phyloP scores from a whole-genome alignment of 768 basidiomycete species.

The Sporobolomyces pararoseus region DNA sequence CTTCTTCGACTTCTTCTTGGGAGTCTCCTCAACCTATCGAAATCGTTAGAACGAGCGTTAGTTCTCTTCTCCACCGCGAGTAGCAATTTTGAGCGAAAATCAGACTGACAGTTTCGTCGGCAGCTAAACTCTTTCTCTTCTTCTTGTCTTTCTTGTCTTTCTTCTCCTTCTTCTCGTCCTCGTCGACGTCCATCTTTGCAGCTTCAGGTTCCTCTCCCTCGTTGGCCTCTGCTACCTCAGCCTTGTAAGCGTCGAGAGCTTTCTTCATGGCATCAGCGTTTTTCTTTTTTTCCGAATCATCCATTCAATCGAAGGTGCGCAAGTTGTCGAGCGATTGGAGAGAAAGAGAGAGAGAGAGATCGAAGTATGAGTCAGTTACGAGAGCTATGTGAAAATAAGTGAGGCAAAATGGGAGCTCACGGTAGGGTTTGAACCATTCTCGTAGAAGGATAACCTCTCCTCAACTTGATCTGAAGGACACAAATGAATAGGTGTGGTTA shows the following conservation, averaged over 20 bases:
- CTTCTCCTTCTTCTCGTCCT: slow-evolving; percentile 33
- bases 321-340: not conserved
- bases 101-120: slow-evolving; percentile 15
- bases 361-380: too few species aligned
- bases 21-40: slow-evolving; percentile 10
- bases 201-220: slow-evolving; percentile 14
- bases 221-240: slow-evolving; percentile 27
- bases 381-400: too few species aligned
- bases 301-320: too few species aligned
- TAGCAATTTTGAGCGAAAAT: too few species aligned
- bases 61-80: too few species aligned
- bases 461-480: slow-evolving; percentile 96
- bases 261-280: slow-evolving; percentile 38
- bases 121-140: slow-evolving; percentile 21
- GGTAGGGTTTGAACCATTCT: slow-evolving; percentile 77
- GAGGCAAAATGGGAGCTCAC: too few species aligned
- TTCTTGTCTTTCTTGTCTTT: slow-evolving; percentile 40
- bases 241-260: slow-evolving; percentile 31
- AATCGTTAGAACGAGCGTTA: too few species aligned
- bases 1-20: slow-evolving; percentile 27
- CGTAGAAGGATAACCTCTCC: slow-evolving; percentile 90
- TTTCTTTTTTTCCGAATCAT: slow-evolving; percentile 6
- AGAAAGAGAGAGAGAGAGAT: not conserved
- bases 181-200: slow-evolving; percentile 33
- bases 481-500: too few species aligned